These are phyloP conservation scores for Podaxis sp. DNA, from an alignment of 768 basidiomycete species.

Conservation along the genomic window DNA sequence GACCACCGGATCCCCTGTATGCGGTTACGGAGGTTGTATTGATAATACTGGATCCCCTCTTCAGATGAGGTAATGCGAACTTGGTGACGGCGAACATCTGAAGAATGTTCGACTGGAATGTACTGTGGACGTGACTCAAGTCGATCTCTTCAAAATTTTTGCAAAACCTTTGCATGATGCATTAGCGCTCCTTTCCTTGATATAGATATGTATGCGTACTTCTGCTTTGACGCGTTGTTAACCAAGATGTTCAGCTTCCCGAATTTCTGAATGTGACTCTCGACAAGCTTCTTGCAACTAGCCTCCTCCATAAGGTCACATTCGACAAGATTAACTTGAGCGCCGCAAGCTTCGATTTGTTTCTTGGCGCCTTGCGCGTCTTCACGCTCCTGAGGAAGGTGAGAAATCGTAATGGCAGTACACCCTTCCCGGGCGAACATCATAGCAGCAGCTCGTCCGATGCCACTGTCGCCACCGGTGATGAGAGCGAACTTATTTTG, in stretches of 20 bases:
- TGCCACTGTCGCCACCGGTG: constrained; percentile 44
- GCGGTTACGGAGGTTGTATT: constrained; percentile 61
- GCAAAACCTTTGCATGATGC: constrained; percentile 31
- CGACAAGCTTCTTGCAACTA: constrained; percentile 43
- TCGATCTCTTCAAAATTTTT: constrained; percentile 47
- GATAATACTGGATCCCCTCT: constrained; percentile 57
- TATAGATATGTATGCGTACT: constrained; percentile 20
- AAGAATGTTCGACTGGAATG: constrained; percentile 57
- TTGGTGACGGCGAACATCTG: constrained; percentile 59
- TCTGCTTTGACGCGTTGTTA: constrained; percentile 57
- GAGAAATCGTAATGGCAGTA: constrained; percentile 48
- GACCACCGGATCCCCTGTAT: constrained; percentile 34
- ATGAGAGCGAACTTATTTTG: constrained; percentile 34
- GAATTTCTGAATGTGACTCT: constrained; percentile 44
- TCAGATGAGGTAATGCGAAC: constrained; percentile 55
- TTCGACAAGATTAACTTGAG: constrained; percentile 31
- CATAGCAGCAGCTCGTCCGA: constrained; percentile 49
- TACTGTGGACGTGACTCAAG: constrained; percentile 50
- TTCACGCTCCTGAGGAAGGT: constrained; percentile 53
- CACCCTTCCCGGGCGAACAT: constrained; percentile 52
- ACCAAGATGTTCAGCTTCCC: constrained; percentile 53
- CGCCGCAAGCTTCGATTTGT: constrained; percentile 41
- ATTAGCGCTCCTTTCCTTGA: background rate
- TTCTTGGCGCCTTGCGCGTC: constrained; percentile 52
- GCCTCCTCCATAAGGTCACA: constrained; percentile 41